Evolutionary conservation across 805 yeast species (phyloP).

Genomic region (Sugiyamaella boreocaroliniensis): DNA sequence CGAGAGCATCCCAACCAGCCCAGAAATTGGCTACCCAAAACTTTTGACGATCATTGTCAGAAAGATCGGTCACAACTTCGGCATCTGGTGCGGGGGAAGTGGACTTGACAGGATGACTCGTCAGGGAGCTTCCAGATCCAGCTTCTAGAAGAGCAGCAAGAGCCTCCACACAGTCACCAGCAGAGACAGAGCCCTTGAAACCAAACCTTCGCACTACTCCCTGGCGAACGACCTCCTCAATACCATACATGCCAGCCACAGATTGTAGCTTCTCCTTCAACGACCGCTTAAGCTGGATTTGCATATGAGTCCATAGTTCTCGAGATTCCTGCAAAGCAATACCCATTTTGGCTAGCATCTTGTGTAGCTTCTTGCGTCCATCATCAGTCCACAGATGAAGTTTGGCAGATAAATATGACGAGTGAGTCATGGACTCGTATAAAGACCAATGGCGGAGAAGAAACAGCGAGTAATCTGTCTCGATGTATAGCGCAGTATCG

Average conservation of each 20-base stretch:
- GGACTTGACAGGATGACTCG: slow-evolving; percentile 12
- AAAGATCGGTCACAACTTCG: slow-evolving; percentile 17
- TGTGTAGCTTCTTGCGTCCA: slow-evolving; percentile 79
- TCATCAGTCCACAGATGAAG: slow-evolving; percentile 84
- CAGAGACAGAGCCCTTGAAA: slow-evolving; percentile 77
- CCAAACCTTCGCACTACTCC: slow-evolving; percentile 88
- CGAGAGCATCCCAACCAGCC: slow-evolving; percentile 62
- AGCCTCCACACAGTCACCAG: slow-evolving; percentile 89
- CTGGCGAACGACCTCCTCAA: slow-evolving; percentile 74
- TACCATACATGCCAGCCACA: slow-evolving; percentile 67
- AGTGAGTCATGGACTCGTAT: slow-evolving; percentile 83
- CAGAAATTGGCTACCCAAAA: slow-evolving; percentile 71
- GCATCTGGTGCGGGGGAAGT: slow-evolving; percentile 6
- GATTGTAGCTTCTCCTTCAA: slow-evolving; percentile 61
- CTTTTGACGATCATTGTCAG: slow-evolving; percentile 38
- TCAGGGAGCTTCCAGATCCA: slow-evolving; percentile 15
- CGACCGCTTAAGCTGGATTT: slow-evolving; percentile 66
- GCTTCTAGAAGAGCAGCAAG: slow-evolving; percentile 73
- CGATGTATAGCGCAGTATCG: slow-evolving; percentile 47
- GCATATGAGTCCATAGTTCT: slow-evolving; percentile 90
- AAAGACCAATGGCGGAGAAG: slow-evolving; percentile 87
- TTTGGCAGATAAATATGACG: slow-evolving; percentile 86
- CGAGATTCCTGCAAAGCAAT: slow-evolving; percentile 81
- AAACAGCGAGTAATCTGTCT: slow-evolving; percentile 79
- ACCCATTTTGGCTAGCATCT: slow-evolving; percentile 95